Evolutionary conservation across 768 basidiomycete genomes (phyloP), one percentile per base, ranked within the genome.

Genomic region (Xerocomellus dryophilus): DNA sequence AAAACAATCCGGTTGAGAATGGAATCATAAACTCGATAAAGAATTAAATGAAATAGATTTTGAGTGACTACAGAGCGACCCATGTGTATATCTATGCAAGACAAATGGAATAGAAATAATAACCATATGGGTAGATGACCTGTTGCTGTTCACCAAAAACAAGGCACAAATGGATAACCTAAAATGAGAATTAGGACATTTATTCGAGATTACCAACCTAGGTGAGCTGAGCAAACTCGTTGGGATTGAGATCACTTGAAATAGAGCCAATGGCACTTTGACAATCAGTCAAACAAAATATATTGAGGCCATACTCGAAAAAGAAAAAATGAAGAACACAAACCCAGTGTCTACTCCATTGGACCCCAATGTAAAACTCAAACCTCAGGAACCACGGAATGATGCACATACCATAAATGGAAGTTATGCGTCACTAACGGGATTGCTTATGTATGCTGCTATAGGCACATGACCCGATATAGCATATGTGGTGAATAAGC

Each of bases 1-100:
- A 0, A 71, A 72, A 46, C 72, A 74, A 25, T 56, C 63, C 0
- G 63, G 66, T 0, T 38, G 50, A 2, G 54, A 68, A 46, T 76
- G 69, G 72, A 66, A 74, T 44, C 31, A 61, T 5, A 46, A 69
- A 40, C 46, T 75, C 6, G 35, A 36, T 3, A 17, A 2, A 17
- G 17, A 36, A 15, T 7, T 36, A 17, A 5, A 36, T 6, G 7
- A 4, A 4, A 36, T 17, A 36, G 17, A 7, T 3, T 36, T 36
- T 11, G 7, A 36, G 7, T 3, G 15, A 15, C 15, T 36, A 36
- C 7, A 14, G 7, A 36, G 11, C 3, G 35, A 36, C 7, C 35
- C 35, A 14, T 36, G 35, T 8, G 35, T 36, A 2, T 36, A 36
- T 11, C 7, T 36, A 14, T 8, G 35, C 17, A 36, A 36, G 17